Evolutionary conservation across 305 asterid genomes (phyloP).

Genomic region (Lippia alba): DNA sequence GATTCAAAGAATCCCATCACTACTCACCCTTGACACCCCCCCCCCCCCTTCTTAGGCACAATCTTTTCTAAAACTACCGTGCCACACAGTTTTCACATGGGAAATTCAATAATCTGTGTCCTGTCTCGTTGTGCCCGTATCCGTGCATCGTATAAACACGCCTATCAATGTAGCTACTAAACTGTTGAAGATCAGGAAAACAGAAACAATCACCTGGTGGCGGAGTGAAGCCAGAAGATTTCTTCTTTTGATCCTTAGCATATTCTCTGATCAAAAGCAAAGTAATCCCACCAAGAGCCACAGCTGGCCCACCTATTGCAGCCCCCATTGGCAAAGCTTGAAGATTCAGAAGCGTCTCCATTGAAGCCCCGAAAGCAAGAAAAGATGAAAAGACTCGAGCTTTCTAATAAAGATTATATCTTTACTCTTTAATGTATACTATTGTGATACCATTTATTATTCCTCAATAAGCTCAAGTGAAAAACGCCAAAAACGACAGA

Average conservation of each 20-base stretch:
- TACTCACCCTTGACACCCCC: background rate
- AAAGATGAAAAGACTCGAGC: background rate
- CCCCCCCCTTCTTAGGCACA: too few species aligned
- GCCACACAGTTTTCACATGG: too few species aligned
- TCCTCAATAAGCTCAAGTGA: slow-evolving; percentile 10
- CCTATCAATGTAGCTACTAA: background rate
- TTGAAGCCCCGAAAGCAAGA: background rate
- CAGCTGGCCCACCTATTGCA: slow-evolving; percentile 61
- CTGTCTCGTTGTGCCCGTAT: too few species aligned
- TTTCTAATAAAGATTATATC: too few species aligned
- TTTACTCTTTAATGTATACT: background rate
- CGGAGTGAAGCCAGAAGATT: slow-evolving; percentile 49
- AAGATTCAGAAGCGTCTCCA: slow-evolving; percentile 57
- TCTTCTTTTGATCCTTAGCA: slow-evolving; percentile 48
- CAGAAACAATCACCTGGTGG: slow-evolving; percentile 51
- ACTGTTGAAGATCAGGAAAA: background rate
- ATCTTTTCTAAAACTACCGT: too few species aligned
- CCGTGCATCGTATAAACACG: too few species aligned
- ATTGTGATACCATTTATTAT: too few species aligned
- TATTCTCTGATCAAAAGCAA: slow-evolving; percentile 49
- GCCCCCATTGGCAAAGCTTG: slow-evolving; percentile 56
- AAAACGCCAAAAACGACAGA: slow-evolving; percentile 20
- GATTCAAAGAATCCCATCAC: background rate
- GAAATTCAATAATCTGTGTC: too few species aligned
- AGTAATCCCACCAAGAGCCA: slow-evolving; percentile 69